Evolutionary conservation across 2,329 filamentous ascomycete species (phyloP).

Genomic region (Penicillium frequentans): DNA sequence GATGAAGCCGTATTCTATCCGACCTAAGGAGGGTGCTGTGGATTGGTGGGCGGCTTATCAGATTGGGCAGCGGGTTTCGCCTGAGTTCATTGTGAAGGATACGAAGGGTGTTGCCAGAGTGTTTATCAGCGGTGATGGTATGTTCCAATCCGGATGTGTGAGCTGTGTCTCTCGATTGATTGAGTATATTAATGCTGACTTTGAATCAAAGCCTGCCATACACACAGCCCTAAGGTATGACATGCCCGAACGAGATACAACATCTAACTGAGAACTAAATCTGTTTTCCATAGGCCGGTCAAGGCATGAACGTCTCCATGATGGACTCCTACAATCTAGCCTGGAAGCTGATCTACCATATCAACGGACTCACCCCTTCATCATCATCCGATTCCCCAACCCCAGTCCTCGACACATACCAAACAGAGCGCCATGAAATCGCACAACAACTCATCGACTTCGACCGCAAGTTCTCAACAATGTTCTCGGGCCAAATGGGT

Average conservation of each 20-base stretch:
- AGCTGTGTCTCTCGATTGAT: background rate
- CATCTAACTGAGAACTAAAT: background rate
- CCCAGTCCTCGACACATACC: conserved; percentile 38
- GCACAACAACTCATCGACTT: conserved; percentile 42
- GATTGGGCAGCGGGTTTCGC: conserved; percentile 66
- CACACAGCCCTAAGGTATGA: conserved; percentile 67
- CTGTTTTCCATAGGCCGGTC: conserved; percentile 55
- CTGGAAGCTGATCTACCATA: conserved; percentile 41
- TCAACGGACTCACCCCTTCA: conserved; percentile 37
- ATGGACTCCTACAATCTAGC: conserved; percentile 52
- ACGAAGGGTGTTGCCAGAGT: conserved; percentile 68
- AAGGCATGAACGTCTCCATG: conserved; percentile 80
- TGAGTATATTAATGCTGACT: background rate
- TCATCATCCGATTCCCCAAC: conserved; percentile 15
- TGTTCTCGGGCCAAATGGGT: conserved; percentile 41
- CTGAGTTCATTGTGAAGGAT: conserved; percentile 55
- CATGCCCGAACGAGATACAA: background rate
- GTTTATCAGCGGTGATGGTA: conserved; percentile 69
- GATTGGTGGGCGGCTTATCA: conserved; percentile 78
- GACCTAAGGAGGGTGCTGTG: conserved; percentile 59
- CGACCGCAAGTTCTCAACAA: conserved; percentile 40
- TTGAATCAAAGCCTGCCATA: conserved; percentile 62
- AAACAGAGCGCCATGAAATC: conserved; percentile 37
- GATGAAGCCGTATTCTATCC: conserved; percentile 65
- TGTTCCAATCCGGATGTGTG: conserved; percentile 2